These are phyloP conservation scores for Curvularia verruculosa DNA, from an alignment of 2,329 filamentous ascomycete species.

Conservation along the genomic window DNA sequence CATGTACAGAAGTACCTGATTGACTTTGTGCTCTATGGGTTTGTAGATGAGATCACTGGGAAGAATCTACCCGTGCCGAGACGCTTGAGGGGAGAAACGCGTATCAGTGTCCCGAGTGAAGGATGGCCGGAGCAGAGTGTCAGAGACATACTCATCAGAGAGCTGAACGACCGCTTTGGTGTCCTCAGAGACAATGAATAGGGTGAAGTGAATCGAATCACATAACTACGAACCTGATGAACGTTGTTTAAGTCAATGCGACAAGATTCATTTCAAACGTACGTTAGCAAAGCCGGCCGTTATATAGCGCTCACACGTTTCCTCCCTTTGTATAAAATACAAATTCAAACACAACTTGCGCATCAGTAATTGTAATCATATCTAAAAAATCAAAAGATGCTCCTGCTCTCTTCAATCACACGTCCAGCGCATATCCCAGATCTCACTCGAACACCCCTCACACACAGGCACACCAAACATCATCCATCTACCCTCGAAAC, in stretches of 20 bases:
- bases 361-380: background rate
- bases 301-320: background rate
- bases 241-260: background rate
- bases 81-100: constrained; percentile 60
- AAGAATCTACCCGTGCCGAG: constrained; percentile 57
- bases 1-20: constrained; percentile 61
- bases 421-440: background rate
- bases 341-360: background rate
- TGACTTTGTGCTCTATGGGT: constrained; percentile 68
- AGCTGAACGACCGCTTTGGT: constrained; percentile 10
- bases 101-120: constrained; percentile 7
- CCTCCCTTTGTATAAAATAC: background rate
- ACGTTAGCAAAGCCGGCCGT: background rate
- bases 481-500: background rate
- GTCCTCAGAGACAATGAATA: background rate
- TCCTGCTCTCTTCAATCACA: background rate
- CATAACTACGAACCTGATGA: too few relatives aligned
- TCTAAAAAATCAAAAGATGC: background rate
- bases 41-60: constrained; percentile 59
- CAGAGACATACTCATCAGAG: constrained; percentile 2
- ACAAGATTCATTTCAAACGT: background rate
- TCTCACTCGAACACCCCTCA: background rate
- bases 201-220: background rate
- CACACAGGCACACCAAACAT: background rate
- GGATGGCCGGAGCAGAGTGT: constrained; percentile 8